A percentile compares a stretch with the other conserved stretches of the same genome.
Conservation (phyloP, 2,329 filamentous ascomycete species). For the Fusarium sarcochroum region DNA sequence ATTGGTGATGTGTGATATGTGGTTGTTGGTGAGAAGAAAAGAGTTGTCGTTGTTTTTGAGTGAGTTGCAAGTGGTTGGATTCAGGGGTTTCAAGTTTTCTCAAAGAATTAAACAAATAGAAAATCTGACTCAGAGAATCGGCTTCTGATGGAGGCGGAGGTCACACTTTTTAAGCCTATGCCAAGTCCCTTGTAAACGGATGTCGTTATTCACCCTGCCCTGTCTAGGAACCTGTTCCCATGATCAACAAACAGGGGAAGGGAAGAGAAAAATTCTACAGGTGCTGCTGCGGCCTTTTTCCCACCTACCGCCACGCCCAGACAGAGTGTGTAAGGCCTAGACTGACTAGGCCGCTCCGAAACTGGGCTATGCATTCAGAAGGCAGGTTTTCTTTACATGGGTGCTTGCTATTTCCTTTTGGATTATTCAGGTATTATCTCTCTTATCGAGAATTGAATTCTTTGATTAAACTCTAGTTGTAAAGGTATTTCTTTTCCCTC, state of each 20-base stretch:
- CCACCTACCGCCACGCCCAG: conserved; percentile 20
- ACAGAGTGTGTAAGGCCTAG: conserved; percentile 24
- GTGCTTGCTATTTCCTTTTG: background rate
- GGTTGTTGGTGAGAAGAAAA: background rate
- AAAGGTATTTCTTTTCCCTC: background rate
- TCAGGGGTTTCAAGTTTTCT: background rate
- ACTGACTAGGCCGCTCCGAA: conserved; percentile 28
- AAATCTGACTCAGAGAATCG: conserved; percentile 1
- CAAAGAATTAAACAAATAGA: background rate
- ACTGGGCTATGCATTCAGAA: conserved; percentile 6
- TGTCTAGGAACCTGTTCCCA: conserved; percentile 36
- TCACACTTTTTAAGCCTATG: conserved; percentile 40
- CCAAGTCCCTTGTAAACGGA: conserved; percentile 43
- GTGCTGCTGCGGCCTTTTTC: conserved; percentile 27
- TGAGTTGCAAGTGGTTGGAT: background rate
- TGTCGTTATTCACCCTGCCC: conserved; percentile 33
- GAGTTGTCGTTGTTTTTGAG: conserved; percentile 3
- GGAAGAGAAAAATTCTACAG: conserved; percentile 28
- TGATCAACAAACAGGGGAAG: conserved; percentile 39
- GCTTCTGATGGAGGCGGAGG: conserved; percentile 12
- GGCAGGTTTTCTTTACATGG: background rate
- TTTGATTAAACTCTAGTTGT: background rate
- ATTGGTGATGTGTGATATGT: conserved; percentile 21
- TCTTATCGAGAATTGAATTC: background rate
- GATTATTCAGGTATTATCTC: background rate